phyloP scores from a whole-genome alignment of 805 yeast genomes.

The Yueomyces sp. region DNA sequence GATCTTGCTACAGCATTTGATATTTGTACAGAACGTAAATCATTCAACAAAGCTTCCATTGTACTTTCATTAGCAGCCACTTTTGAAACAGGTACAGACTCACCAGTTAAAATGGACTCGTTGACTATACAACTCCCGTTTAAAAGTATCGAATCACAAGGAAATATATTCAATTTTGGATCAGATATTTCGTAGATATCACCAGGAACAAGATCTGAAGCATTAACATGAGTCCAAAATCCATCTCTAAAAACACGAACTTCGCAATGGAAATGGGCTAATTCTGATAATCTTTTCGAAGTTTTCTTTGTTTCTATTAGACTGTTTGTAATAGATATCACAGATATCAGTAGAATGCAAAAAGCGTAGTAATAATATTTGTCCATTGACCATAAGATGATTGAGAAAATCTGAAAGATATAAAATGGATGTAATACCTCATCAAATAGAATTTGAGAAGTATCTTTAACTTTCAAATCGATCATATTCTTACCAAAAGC shows the following conservation, averaged over 20 bases:
- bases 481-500: slow-evolving; percentile 74
- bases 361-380: slow-evolving; percentile 87
- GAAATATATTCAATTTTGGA: slow-evolving; percentile 58
- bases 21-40: slow-evolving; percentile 41
- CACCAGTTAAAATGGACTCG: slow-evolving; percentile 97
- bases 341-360: slow-evolving; percentile 79
- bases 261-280: slow-evolving; percentile 64
- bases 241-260: slow-evolving; percentile 86
- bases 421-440: slow-evolving; percentile 94
- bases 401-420: slow-evolving; percentile 86
- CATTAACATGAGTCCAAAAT: slow-evolving; percentile 74
- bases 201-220: slow-evolving; percentile 85
- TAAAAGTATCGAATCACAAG: slow-evolving; percentile 79
- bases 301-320: slow-evolving; percentile 76
- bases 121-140: slow-evolving; percentile 94
- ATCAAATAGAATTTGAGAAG: slow-evolving; percentile 53
- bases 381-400: slow-evolving; percentile 83
- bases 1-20: slow-evolving; percentile 59
- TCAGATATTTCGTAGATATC: slow-evolving; percentile 88
- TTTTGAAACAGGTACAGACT: slow-evolving; percentile 92
- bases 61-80: slow-evolving; percentile 49
- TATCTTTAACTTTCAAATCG: slow-evolving; percentile 61
- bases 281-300: slow-evolving; percentile 53
- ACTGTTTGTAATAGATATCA: slow-evolving; percentile 67
- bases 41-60: slow-evolving; percentile 41